Percentiles rank a stretch among this genome's conserved stretches.
These are phyloP conservation scores for Pythium grandisporangium DNA, from an alignment of 352 stramenopile species.

Conservation along the genomic window DNA sequence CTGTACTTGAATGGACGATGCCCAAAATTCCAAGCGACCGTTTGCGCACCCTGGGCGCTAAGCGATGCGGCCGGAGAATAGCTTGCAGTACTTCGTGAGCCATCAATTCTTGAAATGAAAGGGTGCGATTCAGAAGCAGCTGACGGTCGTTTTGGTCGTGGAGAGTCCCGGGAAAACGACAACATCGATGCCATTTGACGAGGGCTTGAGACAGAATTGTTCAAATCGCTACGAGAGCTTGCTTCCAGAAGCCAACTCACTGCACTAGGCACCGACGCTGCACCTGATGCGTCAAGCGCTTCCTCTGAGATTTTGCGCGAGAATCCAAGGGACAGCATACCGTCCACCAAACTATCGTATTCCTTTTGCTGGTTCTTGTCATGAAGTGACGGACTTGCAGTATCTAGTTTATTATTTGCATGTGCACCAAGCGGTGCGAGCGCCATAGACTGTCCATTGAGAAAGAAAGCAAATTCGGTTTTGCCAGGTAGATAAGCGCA, in stretches of 20 bases:
- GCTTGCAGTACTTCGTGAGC: too few species aligned
- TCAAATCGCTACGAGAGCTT: neutral
- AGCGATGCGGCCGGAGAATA: conserved; percentile 24
- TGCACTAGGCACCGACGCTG: conserved; percentile 13
- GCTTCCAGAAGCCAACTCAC: conserved; percentile 31
- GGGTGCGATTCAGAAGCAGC: neutral
- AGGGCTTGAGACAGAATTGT: too few species aligned
- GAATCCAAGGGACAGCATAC: conserved; percentile 46
- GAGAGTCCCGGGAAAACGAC: too few species aligned
- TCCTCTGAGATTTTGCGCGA: conserved; percentile 26
- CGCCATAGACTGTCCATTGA: conserved; percentile 42
- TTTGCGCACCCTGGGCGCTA: conserved; percentile 43
- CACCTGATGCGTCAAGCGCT: conserved; percentile 19
- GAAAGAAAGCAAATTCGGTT: conserved; percentile 35
- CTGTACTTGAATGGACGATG: conserved; percentile 43
- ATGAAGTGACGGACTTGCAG: too few species aligned
- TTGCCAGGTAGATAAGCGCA: conserved; percentile 24
- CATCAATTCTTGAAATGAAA: neutral
- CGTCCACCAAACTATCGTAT: conserved; percentile 35
- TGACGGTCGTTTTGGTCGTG: too few species aligned
- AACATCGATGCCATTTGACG: too few species aligned
- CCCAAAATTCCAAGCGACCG: conserved; percentile 66
- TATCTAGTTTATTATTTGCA: too few species aligned
- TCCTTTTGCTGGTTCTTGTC: conserved; percentile 8
- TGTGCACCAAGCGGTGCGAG: conserved; percentile 1